Conservation (phyloP, 768 basidiomycete genomes). For the Tulasnella sp. region DNA sequence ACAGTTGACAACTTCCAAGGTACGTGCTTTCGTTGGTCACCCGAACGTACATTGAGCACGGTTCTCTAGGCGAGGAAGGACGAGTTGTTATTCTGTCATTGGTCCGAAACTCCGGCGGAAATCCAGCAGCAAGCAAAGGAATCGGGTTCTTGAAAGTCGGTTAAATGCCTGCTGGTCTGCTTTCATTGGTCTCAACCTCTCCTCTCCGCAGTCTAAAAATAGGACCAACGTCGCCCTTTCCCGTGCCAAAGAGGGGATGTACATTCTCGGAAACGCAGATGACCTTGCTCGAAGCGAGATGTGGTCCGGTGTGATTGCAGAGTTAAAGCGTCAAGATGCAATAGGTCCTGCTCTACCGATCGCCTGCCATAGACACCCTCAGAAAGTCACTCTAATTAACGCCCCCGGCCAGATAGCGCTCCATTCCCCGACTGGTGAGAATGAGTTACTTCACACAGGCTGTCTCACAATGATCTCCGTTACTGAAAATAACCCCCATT, state of each 20-base stretch:
- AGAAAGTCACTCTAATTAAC: conserved; percentile 47
- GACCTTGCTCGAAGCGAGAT: conserved; percentile 52
- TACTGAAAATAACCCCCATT: conserved; percentile 40
- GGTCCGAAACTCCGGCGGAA: conserved; percentile 65
- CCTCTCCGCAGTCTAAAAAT: conserved; percentile 60
- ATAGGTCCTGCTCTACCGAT: conserved; percentile 62
- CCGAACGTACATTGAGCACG: neutral
- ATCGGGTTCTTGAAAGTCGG: conserved; percentile 77
- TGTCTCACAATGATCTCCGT: conserved; percentile 1
- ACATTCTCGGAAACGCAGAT: conserved; percentile 68
- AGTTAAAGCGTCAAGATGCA: conserved; percentile 53
- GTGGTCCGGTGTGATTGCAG: conserved; percentile 63
- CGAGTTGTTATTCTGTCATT: conserved; percentile 74
- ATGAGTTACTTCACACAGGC: neutral
- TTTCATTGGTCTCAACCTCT: conserved; percentile 47
- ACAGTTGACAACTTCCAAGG: conserved; percentile 77
- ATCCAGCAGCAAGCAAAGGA: conserved; percentile 37
- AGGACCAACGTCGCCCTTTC: conserved; percentile 70
- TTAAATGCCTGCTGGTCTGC: conserved; percentile 39
- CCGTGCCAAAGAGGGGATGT: conserved; percentile 73
- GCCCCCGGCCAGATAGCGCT: conserved; percentile 56
- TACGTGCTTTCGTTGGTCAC: neutral
- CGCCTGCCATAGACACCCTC: conserved; percentile 58
- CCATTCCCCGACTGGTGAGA: conserved; percentile 61
- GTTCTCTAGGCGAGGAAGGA: conserved; percentile 41